Percentiles rank a stretch among this genome's conserved stretches.
These are phyloP conservation scores for Lathyrus oleraceus DNA, from an alignment of 306 rosid genomes.

Conservation along the genomic window DNA sequence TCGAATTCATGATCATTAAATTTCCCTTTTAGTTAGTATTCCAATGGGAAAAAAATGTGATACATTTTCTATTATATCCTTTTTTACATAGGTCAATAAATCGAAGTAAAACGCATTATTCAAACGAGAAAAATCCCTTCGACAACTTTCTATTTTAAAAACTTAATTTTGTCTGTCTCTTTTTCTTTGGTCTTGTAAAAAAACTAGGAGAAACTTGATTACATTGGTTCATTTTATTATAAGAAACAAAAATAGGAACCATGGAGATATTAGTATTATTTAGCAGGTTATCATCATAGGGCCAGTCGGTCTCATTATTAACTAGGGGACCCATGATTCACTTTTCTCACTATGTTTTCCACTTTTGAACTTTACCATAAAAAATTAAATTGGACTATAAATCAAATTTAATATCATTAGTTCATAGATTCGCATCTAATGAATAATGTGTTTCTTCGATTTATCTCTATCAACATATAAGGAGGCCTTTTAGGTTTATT, in stretches of 20 bases:
- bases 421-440: slow-evolving; percentile 24
- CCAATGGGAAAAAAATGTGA: no score
- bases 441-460: background rate
- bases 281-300: slow-evolving; percentile 40
- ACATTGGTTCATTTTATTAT: slow-evolving; percentile 35
- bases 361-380: slow-evolving; percentile 38
- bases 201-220: background rate
- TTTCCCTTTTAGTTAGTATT: no score
- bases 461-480: slow-evolving; percentile 27
- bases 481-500: slow-evolving; percentile 36
- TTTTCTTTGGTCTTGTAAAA: no score
- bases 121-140: no score
- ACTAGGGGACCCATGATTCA: slow-evolving; percentile 52
- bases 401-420: slow-evolving; percentile 20
- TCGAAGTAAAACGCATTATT: no score
- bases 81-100: no score
- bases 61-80: no score
- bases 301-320: slow-evolving; percentile 49
- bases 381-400: background rate
- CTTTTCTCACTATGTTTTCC: slow-evolving; percentile 45
- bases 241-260: slow-evolving; percentile 45
- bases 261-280: slow-evolving; percentile 42
- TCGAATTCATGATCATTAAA: no score
- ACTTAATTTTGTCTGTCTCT: no score
- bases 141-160: no score